Evolutionary conservation across 495 filamentous ascomycete species (phyloP), one percentile per base, ranked within the genome.

Genomic region (Penicillium tannophilum): DNA sequence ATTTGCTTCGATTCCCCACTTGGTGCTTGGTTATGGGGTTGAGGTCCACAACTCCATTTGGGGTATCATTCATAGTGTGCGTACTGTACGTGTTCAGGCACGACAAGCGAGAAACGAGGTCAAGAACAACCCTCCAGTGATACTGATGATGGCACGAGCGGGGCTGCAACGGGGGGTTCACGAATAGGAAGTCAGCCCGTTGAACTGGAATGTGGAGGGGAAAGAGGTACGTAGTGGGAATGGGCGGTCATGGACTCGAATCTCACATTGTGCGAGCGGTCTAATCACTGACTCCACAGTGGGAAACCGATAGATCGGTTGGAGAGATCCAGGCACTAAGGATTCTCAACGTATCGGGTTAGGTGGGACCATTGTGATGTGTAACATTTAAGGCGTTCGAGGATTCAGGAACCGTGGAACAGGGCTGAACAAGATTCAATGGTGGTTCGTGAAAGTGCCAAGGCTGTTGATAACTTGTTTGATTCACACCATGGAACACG

Each of bases 351-450:
- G 20, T 36, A 36, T 47, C 23, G 44, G 20, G 47, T 55, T 47
- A 35, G 51, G 56, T 23, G 52, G 55, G 45, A 20, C 48, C 30
- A 52, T 63, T 65, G 67, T 70, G 67, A 70, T 70, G 56, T 70
- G 65, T 70, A 70, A 68, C 54, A 68, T 68, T 63, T 17, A 14
- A 2, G n/a, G 19, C 23, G 26, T 39, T 42, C 10, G 31, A 14
- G 23, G 42, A 23, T 17, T 19, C 35, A 63, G 48, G 59, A 62
- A 61, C 62, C 53, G 31, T 54, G 58, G 57, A 58, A 58, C 45
- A 23, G 17, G 46, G 14, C 8, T 28, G 35, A 62, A 52, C 28
- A 56, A 60, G 48, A 59, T 60, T 46, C 52, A 50, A 63, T 60
- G 44, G 56, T n/a, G 20, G 20, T 42, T 54, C 19, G 28, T 39